These are phyloP conservation scores for Pichia sporocuriosa DNA, from an alignment of 805 yeast species.

Conservation along the genomic window DNA sequence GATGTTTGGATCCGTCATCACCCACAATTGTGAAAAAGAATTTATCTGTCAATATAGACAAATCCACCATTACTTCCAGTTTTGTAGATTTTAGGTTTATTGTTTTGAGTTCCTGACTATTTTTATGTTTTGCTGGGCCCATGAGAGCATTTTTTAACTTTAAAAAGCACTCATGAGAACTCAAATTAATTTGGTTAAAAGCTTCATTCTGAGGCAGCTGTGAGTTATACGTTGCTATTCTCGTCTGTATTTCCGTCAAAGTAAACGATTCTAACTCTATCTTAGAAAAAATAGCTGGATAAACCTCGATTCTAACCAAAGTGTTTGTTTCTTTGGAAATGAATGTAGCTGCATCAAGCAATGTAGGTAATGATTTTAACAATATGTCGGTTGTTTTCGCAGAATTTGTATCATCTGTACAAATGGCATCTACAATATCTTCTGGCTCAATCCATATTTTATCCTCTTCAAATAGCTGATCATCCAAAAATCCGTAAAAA, in stretches of 20 bases:
- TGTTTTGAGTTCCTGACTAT: conserved; percentile 44
- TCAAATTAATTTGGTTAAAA: conserved; percentile 12
- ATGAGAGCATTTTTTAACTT: conserved; percentile 57
- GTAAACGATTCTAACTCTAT: conserved; percentile 44
- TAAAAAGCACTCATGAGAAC: conserved; percentile 47
- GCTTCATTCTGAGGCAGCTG: conserved; percentile 10
- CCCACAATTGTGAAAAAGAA: conserved; percentile 37
- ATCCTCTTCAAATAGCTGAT: conserved; percentile 23
- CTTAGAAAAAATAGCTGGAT: conserved; percentile 41
- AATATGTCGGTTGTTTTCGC: conserved; percentile 12
- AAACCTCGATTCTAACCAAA: conserved; percentile 47
- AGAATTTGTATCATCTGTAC: conserved; percentile 6
- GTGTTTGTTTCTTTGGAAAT: conserved; percentile 40
- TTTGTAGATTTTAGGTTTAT: conserved; percentile 46
- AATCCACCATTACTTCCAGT: conserved; percentile 43
- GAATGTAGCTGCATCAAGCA: conserved; percentile 42
- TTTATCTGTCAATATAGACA: conserved; percentile 41
- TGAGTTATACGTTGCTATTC: conserved; percentile 38
- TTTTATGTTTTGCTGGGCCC: conserved; percentile 51
- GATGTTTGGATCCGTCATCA: conserved; percentile 18
- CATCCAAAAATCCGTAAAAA: conserved; percentile 24
- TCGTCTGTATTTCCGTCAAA: conserved; percentile 40
- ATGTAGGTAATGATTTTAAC: conserved; percentile 26
- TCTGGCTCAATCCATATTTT: conserved; percentile 6
- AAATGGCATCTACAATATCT: conserved; percentile 5